phyloP scores from a whole-genome alignment of 2,329 filamentous ascomycete species.

The Lomentospora prolificans region DNA sequence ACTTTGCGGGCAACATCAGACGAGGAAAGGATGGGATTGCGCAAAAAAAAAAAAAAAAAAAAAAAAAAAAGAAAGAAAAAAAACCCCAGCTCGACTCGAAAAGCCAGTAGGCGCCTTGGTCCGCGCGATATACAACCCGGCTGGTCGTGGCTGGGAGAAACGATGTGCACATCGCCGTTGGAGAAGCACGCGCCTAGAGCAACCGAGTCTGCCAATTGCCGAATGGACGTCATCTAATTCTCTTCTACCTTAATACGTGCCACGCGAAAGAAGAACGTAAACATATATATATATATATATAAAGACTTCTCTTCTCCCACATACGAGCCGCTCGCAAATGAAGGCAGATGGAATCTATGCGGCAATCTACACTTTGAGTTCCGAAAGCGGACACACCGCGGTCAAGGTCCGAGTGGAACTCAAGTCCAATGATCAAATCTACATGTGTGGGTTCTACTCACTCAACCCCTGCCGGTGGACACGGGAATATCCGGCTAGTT shows the following conservation, averaged over 20 bases:
- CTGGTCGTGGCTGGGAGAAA: no score
- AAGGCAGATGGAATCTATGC: neutral
- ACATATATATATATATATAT: neutral
- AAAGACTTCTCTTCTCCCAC: neutral
- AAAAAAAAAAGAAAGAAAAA: no score
- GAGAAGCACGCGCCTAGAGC: neutral
- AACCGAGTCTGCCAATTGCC: neutral
- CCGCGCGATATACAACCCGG: no score
- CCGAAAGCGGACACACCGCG: neutral
- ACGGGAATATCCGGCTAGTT: neutral
- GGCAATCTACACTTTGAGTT: neutral
- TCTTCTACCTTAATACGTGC: no score
- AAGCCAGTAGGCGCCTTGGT: no score
- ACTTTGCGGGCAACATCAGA: neutral
- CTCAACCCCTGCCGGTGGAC: neutral
- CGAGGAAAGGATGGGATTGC: neutral
- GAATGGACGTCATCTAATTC: neutral
- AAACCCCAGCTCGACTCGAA: no score
- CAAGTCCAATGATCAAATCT: neutral
- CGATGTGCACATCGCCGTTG: neutral
- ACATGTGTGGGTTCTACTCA: neutral
- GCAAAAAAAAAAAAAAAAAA: no score
- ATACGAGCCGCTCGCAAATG: neutral
- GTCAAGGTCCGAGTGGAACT: neutral
- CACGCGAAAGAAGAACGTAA: no score